phyloP scores from a whole-genome alignment of 805 yeast species.

The Kodamaea kaohsiungensis region DNA sequence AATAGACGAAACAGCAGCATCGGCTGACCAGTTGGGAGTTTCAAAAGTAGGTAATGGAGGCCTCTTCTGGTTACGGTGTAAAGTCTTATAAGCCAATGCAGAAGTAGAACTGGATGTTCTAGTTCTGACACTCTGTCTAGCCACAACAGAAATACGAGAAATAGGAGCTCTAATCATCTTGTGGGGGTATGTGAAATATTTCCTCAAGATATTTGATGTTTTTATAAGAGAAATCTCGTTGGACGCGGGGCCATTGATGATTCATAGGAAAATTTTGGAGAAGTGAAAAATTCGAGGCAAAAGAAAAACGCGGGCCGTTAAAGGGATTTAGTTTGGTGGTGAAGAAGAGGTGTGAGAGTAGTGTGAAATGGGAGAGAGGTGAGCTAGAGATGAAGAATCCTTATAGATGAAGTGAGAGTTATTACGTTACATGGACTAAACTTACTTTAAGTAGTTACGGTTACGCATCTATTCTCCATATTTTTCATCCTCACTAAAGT shows the following conservation, averaged over 20 bases:
- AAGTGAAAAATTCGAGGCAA: background rate
- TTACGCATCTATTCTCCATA: too few relatives aligned
- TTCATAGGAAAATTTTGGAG: background rate
- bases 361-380: too few relatives aligned
- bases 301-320: background rate
- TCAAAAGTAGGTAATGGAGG: slow-evolving; percentile 93
- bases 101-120: slow-evolving; percentile 70
- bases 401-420: too few relatives aligned
- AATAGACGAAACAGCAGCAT: slow-evolving; percentile 93
- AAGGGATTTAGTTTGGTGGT: background rate
- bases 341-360: background rate
- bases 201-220: background rate
- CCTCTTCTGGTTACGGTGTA: slow-evolving; percentile 81
- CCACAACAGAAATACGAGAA: background rate
- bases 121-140: slow-evolving; percentile 15
- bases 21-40: slow-evolving; percentile 94
- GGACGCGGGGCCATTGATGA: background rate
- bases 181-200: background rate
- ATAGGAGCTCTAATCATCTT: slow-evolving; percentile 3
- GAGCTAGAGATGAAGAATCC: too few relatives aligned
- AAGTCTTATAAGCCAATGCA: slow-evolving; percentile 90
- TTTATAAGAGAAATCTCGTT: background rate
- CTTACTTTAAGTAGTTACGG: too few relatives aligned
- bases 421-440: too few relatives aligned
- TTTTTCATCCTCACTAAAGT: too few relatives aligned